A percentile compares a stretch with the other conserved stretches of the same genome.
Conservation (phyloP, 2,329 filamentous ascomycete genomes). For the Fusarium sublunatum region DNA sequence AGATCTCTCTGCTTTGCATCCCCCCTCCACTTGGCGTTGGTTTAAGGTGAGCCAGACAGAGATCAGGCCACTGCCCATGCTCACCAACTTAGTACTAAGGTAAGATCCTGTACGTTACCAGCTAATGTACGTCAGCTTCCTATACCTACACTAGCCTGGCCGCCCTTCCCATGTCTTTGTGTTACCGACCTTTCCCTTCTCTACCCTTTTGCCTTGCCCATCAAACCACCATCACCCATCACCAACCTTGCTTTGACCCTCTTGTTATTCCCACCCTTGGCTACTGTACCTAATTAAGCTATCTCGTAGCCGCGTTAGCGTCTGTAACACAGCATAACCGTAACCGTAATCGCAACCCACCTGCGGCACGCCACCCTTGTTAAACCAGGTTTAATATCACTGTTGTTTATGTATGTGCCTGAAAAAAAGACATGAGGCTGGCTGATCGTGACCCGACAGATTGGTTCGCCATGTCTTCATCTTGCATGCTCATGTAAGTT, state of each 20-base stretch:
- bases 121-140: neutral
- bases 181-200: slow-evolving; percentile 41
- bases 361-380: slow-evolving; percentile 34
- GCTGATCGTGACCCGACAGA: slow-evolving; percentile 22
- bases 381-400: slow-evolving; percentile 32
- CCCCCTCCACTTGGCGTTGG: slow-evolving; percentile 35
- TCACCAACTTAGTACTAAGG: slow-evolving; percentile 5
- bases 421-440: slow-evolving; percentile 33
- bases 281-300: neutral
- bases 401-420: slow-evolving; percentile 27
- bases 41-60: slow-evolving; percentile 3
- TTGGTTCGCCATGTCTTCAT: slow-evolving; percentile 19
- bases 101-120: neutral
- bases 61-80: slow-evolving; percentile 34
- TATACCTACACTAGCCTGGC: slow-evolving; percentile 6
- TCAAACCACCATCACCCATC: slow-evolving; percentile 27
- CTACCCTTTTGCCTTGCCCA: slow-evolving; percentile 27
- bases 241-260: slow-evolving; percentile 29
- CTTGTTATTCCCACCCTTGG: slow-evolving; percentile 38
- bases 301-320: slow-evolving; percentile 38
- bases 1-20: slow-evolving; percentile 13
- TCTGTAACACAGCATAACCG: slow-evolving; percentile 39
- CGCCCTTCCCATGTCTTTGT: slow-evolving; percentile 36
- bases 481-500: neutral
- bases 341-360: slow-evolving; percentile 40